Percentiles rank a stretch among this genome's conserved stretches.
Conservation (phyloP, 495 filamentous ascomycete species). For the Penicillium daleae region DNA sequence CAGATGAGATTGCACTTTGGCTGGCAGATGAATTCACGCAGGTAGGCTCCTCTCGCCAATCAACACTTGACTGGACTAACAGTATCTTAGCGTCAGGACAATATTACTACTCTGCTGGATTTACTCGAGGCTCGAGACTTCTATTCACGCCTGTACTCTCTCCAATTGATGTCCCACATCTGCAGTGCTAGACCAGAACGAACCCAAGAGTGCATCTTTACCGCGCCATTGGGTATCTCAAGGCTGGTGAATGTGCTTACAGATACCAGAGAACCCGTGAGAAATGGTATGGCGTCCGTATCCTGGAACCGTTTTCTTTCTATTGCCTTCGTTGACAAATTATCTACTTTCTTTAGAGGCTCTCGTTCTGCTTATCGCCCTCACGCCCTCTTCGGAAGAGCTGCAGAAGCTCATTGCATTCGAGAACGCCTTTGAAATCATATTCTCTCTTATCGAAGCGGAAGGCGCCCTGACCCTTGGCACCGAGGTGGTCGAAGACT, state of each 20-base stretch:
- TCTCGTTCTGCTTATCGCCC: constrained; percentile 67
- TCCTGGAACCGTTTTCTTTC: background rate
- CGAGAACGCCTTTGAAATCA: constrained; percentile 86
- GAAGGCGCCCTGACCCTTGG: constrained; percentile 86
- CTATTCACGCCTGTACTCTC: constrained; percentile 88
- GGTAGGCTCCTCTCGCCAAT: constrained; percentile 47
- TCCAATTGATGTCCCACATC: constrained; percentile 89
- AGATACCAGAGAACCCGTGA: constrained; percentile 84
- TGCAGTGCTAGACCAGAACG: constrained; percentile 84
- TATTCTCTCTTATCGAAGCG: constrained; percentile 77
- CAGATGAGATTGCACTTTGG: constrained; percentile 95
- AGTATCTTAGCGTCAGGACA: constrained; percentile 78
- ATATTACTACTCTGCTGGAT: constrained; percentile 88
- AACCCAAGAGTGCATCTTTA: constrained; percentile 94
- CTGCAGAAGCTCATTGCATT: constrained; percentile 95
- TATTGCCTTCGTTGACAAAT: background rate
- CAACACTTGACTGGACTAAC: constrained; percentile 43
- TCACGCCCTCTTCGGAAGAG: constrained; percentile 73
- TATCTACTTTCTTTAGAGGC: constrained; percentile 51
- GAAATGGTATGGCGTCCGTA: constrained; percentile 66
- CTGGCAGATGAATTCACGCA: constrained; percentile 98
- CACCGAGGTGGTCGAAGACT: constrained; percentile 91
- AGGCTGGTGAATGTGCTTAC: constrained; percentile 82
- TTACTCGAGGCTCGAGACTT: constrained; percentile 88
- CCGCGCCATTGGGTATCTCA: constrained; percentile 84